phyloP scores from a whole-genome alignment of 2,329 filamentous ascomycete species.

The Penicillium nordicum region DNA sequence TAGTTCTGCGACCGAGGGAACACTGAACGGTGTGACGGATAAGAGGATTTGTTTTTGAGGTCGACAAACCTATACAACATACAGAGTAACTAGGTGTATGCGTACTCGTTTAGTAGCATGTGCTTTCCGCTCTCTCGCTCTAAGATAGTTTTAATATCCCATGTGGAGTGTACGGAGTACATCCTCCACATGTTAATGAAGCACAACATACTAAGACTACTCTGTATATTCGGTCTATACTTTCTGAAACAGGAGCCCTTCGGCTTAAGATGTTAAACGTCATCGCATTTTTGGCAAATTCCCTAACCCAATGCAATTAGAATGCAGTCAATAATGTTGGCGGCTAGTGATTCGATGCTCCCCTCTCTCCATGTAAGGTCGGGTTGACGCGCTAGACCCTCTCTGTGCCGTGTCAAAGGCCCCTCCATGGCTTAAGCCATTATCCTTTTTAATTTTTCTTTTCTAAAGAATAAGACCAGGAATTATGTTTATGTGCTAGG shows the following conservation, averaged over 20 bases:
- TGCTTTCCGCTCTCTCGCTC: neutral
- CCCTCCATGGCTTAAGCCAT: conserved; percentile 10
- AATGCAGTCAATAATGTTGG: conserved; percentile 11
- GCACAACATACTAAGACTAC: neutral
- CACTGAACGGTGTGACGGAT: neutral
- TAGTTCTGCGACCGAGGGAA: neutral
- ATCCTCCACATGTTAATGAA: conserved; percentile 11
- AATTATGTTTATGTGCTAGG: neutral
- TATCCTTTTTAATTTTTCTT: neutral
- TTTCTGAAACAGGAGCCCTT: neutral
- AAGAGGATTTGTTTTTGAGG: neutral
- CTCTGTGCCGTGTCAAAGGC: conserved; percentile 21
- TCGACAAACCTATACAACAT: neutral
- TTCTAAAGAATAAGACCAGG: neutral
- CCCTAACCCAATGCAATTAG: conserved; percentile 1
- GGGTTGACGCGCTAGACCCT: conserved; percentile 19
- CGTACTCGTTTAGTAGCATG: neutral
- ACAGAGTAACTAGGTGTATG: no score
- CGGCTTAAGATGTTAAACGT: neutral
- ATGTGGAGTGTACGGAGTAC: conserved; percentile 1
- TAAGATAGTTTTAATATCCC: neutral
- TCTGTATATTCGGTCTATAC: neutral
- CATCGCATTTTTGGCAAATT: conserved; percentile 6
- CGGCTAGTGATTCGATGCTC: conserved; percentile 9
- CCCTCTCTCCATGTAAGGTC: conserved; percentile 20